Evolutionary conservation across 2,329 filamentous ascomycete species (phyloP).

Genomic region (Dactylellina haptotyla): DNA sequence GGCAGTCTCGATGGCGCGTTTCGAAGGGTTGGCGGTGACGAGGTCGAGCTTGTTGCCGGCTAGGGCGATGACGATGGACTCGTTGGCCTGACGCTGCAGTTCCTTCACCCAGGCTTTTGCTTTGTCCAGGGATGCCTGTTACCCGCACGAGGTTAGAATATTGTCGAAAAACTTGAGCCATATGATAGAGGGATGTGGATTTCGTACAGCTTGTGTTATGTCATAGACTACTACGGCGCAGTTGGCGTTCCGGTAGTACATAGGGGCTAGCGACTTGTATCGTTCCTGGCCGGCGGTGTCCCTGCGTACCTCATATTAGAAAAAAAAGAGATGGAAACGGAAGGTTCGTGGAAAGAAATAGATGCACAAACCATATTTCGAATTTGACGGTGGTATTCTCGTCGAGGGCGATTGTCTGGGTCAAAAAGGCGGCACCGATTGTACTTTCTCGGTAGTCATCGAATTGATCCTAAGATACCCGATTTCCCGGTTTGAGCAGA

Average conservation of each 20-base stretch:
- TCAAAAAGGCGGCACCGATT: slow-evolving; percentile 97
- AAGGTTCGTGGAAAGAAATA: neutral
- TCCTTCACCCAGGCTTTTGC: slow-evolving; percentile 99
- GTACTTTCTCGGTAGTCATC: slow-evolving; percentile 98
- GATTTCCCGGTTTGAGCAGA: slow-evolving; percentile 19
- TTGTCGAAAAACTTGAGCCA: neutral
- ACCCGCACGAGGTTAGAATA: slow-evolving; percentile 50
- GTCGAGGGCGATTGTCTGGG: slow-evolving; percentile 97
- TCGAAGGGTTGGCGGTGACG: slow-evolving; percentile 92
- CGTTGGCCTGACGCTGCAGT: slow-evolving; percentile 96
- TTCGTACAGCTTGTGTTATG: slow-evolving; percentile 93
- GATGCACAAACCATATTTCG: slow-evolving; percentile 87
- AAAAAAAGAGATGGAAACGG: neutral
- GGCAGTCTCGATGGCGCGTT: slow-evolving; percentile 86
- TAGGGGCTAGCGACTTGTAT: slow-evolving; percentile 97
- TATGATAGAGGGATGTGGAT: slow-evolving; percentile 23
- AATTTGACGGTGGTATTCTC: slow-evolving; percentile 99
- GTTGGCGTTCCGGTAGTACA: slow-evolving; percentile 99
- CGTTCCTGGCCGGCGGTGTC: slow-evolving; percentile 98
- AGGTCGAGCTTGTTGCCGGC: slow-evolving; percentile 98
- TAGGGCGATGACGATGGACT: slow-evolving; percentile 98
- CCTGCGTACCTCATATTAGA: slow-evolving; percentile 51
- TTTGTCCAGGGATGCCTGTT: slow-evolving; percentile 93
- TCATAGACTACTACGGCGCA: slow-evolving; percentile 99
- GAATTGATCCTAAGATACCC: slow-evolving; percentile 83